Conservation (phyloP, 306 rosid species). For the Prunus armeniaca region DNA sequence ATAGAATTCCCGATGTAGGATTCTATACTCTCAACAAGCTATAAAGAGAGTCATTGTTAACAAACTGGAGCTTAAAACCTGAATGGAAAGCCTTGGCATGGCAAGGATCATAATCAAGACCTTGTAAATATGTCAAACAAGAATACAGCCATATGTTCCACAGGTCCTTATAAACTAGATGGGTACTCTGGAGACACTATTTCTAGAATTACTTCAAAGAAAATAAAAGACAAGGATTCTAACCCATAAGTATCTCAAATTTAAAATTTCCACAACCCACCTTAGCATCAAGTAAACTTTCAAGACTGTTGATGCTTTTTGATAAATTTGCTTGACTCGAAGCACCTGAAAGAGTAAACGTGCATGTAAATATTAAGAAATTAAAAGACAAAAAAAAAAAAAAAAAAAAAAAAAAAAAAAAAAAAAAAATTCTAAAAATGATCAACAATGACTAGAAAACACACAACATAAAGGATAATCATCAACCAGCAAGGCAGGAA, state of each 20-base stretch:
- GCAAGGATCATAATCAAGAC: neutral
- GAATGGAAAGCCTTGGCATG: neutral
- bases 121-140: neutral
- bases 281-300: constrained; percentile 77
- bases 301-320: constrained; percentile 92
- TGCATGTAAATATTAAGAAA: constrained; percentile 13
- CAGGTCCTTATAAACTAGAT: neutral
- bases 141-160: neutral
- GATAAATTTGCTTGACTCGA: constrained; percentile 53
- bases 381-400: neutral
- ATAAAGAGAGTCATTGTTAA: neutral
- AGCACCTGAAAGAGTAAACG: constrained; percentile 59
- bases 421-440: constrained; percentile 1
- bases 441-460: constrained; percentile 7
- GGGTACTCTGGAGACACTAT: neutral
- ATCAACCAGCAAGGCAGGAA: constrained; percentile 4
- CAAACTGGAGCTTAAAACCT: neutral
- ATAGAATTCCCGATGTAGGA: neutral
- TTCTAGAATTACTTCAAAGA: neutral
- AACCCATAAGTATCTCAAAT: constrained; percentile 9
- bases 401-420: neutral
- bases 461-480: constrained; percentile 6
- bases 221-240: neutral
- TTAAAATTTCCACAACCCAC: constrained; percentile 42
- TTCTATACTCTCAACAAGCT: neutral